Percentiles rank a stretch among this genome's conserved stretches.
Evolutionary conservation across 2,329 filamentous ascomycete genomes (phyloP).

Genomic region (Aspergillus sp.): DNA sequence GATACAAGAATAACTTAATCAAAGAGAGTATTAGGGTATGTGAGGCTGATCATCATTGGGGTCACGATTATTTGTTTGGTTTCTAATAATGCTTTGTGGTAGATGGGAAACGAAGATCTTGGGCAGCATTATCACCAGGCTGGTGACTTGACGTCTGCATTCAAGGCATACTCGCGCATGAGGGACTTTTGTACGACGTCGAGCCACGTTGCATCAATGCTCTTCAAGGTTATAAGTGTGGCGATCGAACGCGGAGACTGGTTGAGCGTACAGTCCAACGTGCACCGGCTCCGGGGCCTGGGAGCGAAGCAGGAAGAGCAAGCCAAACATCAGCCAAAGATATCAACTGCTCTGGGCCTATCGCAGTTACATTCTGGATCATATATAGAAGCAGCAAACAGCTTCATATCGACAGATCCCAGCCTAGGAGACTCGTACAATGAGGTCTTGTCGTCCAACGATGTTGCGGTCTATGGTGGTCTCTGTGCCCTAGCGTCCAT

Average conservation of each 20-base stretch:
- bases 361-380: slow-evolving; percentile 57
- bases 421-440: slow-evolving; percentile 60
- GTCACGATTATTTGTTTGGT: not conserved
- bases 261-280: slow-evolving; percentile 63
- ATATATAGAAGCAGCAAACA: slow-evolving; percentile 67
- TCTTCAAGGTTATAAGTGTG: slow-evolving; percentile 73
- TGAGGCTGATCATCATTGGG: not conserved
- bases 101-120: slow-evolving; percentile 95
- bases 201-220: slow-evolving; percentile 80
- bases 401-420: slow-evolving; percentile 67
- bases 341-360: slow-evolving; percentile 63
- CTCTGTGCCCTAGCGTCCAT: slow-evolving; percentile 88
- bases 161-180: slow-evolving; percentile 81
- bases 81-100: slow-evolving; percentile 11
- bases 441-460: slow-evolving; percentile 76
- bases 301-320: slow-evolving; percentile 59
- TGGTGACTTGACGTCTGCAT: slow-evolving; percentile 70
- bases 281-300: slow-evolving; percentile 56
- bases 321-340: slow-evolving; percentile 62
- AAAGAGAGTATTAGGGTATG: slow-evolving; percentile 91
- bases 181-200: slow-evolving; percentile 82
- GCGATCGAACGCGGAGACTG: slow-evolving; percentile 77
- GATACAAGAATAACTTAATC: slow-evolving; percentile 94
- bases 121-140: slow-evolving; percentile 78
- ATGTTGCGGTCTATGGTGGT: slow-evolving; percentile 88